Evolutionary conservation across 805 yeast genomes (phyloP), one percentile per base, ranked within the genome.

Genomic region (Deakozyma indianensis): DNA sequence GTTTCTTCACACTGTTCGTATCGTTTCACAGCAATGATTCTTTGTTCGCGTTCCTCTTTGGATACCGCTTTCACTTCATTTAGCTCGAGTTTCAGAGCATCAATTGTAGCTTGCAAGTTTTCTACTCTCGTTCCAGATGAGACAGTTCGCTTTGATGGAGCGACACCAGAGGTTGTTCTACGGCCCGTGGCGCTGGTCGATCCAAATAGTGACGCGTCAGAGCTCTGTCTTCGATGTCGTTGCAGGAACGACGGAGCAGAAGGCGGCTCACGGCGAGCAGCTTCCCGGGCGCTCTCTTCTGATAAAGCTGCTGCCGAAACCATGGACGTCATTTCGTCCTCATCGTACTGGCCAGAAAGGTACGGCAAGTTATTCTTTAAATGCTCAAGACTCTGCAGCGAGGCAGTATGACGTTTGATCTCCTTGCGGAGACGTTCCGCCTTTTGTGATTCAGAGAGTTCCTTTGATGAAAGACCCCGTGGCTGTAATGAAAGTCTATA

Each of bases 51-150:
- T 53, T 72, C 69, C 48, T 75, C 81, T 23, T 64, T 45, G 63
- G 65, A 41, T 67, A 65, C 52, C 22, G 53, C 57, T 51, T 53
- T 53, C 55, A 65, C 53, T 58, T 64, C 54, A 46, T 62, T 69
- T 42, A 69, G 58, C 51, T 77, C 79, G 7, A 65, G 56, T 51
- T 73, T 75, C 51, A 80, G 65, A 11, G 70, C 63, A 55, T 79
- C 86, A 25, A 79, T 74, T 45, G 69, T 65, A 9, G 54, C 53
- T 43, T 72, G 75, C 9, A 73, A 54, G 2, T 64, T 53, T 41
- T 69, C 74, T 43, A 73, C 38, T 7, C 38, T 14, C 7, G 38
- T 70, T 14, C 18, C 18, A 7, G 38, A 32, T 5, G 38, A 32
- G 18, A 32, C 38, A 9, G 38, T 32, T 7, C 38, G 11, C 16